Evolutionary conservation across 163 green algal genomes (phyloP).

Genomic region (Chloromonas sp.): DNA sequence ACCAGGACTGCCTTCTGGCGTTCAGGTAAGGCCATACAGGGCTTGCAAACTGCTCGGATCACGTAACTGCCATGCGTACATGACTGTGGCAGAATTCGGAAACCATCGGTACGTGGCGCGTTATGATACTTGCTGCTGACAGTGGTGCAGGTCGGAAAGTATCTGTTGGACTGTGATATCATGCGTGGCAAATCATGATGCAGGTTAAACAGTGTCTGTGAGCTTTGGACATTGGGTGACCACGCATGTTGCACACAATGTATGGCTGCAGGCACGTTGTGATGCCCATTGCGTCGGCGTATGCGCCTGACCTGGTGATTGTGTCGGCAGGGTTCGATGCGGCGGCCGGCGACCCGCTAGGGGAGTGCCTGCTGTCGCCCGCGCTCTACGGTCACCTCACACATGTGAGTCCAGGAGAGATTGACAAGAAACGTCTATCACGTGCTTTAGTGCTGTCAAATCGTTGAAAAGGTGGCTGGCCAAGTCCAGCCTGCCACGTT

Average conservation of each 20-base stretch:
- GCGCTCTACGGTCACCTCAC: conserved; percentile 67
- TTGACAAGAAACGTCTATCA: too few species aligned
- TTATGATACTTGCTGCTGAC: background rate
- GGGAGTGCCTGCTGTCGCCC: conserved; percentile 59
- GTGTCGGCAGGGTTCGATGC: conserved; percentile 90
- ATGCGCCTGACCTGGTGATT: conserved; percentile 79
- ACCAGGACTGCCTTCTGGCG: conserved; percentile 81
- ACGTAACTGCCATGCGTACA: too few species aligned
- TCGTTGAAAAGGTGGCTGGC: too few species aligned
- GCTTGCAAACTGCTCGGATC: too few species aligned
- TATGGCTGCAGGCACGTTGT: conserved; percentile 48
- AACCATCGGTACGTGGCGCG: too few species aligned
- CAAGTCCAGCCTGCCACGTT: background rate
- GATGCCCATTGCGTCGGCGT: conserved; percentile 71
- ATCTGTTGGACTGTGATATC: background rate
- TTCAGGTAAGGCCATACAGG: conserved; percentile 32
- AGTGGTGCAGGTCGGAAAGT: background rate
- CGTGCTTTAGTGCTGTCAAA: too few species aligned
- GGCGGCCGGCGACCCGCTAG: conserved; percentile 68
- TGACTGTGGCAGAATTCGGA: too few species aligned
- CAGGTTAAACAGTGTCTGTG: background rate
- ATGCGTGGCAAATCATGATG: too few species aligned
- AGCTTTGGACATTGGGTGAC: background rate
- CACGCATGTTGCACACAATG: background rate
- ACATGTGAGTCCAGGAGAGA: background rate